Base-by-base conservation (phyloP, 768 basidiomycete genomes). In the Lanmaoa rubissima region DNA sequence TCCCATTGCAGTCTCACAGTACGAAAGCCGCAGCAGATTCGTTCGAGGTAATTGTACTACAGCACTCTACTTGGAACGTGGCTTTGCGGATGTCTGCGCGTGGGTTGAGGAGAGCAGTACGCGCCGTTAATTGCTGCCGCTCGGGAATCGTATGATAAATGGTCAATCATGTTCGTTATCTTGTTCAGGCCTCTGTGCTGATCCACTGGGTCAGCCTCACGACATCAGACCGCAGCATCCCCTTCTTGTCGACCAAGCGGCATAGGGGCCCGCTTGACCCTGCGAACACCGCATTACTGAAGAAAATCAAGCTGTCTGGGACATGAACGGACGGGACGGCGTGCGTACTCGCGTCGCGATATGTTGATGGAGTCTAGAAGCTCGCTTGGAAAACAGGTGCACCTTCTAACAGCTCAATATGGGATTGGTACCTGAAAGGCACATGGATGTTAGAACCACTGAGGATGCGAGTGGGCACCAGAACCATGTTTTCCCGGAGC, bases 21-120 rank as follows among this genome's bases (percentile, higher is more conserved):
- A 57, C 71, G 16, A 81, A 79, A 62, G 71, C 69, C 16, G 76
- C 68, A 8, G 80, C 77, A 17, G 81, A 81, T 59, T 72, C 78
- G 10, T 78, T 79, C 61, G 79, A 81, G 61, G 74, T 76, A 13
- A 73, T 79, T 21, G 73, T 80, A 1, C 21, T 24, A 79, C 74
- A n/a, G 74, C 73, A 6, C 76, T 75, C 54, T 75, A 76, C 61
- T 54, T 71, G 49, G 76, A 81, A 53, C 57, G 64, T 39, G 78
- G 79, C 6, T 69, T 73, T 34, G 61, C 69, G 39, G 70, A 68
- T 36, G 73, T 79, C 36, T 70, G 67, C 43, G 42, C 63, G 3
- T 80, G 78, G 76, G 69, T 77, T 3, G 64, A 65, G 51, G 69
- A 24, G 21, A 72, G 28, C 68, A 75, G 45, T 80, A 76, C 51